Percentiles rank a stretch among this genome's conserved stretches.
Evolutionary conservation across 192 early-diverging fungal species (phyloP).

Genomic region (Coemansia sp.): DNA sequence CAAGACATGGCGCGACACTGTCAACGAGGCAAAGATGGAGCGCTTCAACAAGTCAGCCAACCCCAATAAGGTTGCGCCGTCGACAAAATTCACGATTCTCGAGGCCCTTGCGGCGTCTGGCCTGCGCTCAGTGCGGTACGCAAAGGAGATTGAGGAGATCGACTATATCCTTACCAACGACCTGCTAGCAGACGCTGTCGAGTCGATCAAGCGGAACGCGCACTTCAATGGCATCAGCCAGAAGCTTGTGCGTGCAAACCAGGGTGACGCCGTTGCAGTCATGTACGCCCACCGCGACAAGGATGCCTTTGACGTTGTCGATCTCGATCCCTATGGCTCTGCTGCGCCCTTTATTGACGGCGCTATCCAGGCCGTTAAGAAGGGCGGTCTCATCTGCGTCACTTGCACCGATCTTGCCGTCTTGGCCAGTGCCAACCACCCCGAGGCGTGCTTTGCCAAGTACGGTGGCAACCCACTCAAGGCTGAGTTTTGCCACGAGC

Average conservation of each 20-base stretch:
- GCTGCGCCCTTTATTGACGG: constrained; percentile 95
- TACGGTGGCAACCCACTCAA: constrained; percentile 93
- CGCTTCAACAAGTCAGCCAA: constrained; percentile 60
- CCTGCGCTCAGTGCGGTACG: constrained; percentile 93
- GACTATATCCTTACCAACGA: constrained; percentile 90
- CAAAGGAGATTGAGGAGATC: constrained; percentile 85
- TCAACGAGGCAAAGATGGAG: constrained; percentile 64
- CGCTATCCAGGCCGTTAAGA: constrained; percentile 90
- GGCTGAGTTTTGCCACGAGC: constrained; percentile 90
- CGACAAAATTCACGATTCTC: constrained; percentile 64
- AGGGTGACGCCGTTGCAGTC: constrained; percentile 81
- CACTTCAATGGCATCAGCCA: constrained; percentile 78
- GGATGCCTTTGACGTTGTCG: constrained; percentile 81
- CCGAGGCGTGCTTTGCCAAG: constrained; percentile 88
- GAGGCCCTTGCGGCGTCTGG: constrained; percentile 97
- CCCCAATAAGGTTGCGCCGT: constrained; percentile 36
- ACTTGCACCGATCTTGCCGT: constrained; percentile 98
- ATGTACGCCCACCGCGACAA: constrained; percentile 70
- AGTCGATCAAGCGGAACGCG: constrained; percentile 84
- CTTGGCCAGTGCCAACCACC: constrained; percentile 87
- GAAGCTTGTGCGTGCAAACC: constrained; percentile 74
- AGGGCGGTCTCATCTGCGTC: constrained; percentile 90
- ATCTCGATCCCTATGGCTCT: constrained; percentile 96
- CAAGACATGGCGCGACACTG: constrained; percentile 85
- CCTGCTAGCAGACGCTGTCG: constrained; percentile 84